phyloP scores from a whole-genome alignment of 345 rosid species.

The Eucalyptus polyanthemos region DNA sequence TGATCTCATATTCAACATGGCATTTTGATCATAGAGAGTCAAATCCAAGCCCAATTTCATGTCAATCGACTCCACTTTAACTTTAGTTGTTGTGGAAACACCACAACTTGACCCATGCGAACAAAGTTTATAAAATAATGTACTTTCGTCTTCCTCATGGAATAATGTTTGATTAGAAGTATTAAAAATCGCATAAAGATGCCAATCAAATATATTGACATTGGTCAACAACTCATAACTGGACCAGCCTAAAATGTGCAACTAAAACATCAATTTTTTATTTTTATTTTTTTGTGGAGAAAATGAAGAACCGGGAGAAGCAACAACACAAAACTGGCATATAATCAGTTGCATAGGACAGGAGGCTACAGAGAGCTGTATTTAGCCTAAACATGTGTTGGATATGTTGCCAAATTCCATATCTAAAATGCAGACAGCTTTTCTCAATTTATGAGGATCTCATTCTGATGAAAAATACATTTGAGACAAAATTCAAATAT shows the following conservation, averaged over 20 bases:
- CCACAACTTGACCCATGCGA: neutral
- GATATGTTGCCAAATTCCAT: neutral
- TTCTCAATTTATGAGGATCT: neutral
- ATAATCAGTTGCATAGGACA: neutral
- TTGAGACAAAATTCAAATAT: neutral
- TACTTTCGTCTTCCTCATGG: neutral
- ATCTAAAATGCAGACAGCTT: neutral
- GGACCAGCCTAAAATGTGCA: neutral
- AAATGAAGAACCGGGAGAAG: neutral
- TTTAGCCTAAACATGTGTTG: neutral
- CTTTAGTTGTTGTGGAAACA: neutral
- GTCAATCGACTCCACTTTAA: neutral
- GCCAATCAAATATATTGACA: neutral
- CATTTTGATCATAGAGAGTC: neutral
- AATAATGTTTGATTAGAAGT: neutral
- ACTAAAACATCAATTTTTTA: neutral
- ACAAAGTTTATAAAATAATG: neutral
- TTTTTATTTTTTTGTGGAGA: neutral
- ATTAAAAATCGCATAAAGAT: neutral
- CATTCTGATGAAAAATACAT: neutral
- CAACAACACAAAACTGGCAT: neutral
- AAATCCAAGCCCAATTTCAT: neutral
- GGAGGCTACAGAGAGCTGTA: neutral
- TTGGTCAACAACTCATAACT: neutral
- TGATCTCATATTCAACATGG: neutral